A percentile compares a stretch with the other conserved stretches of the same genome.
These are phyloP conservation scores for Globisporangium megalacanthum DNA, from an alignment of 352 stramenopile species.

Conservation along the genomic window DNA sequence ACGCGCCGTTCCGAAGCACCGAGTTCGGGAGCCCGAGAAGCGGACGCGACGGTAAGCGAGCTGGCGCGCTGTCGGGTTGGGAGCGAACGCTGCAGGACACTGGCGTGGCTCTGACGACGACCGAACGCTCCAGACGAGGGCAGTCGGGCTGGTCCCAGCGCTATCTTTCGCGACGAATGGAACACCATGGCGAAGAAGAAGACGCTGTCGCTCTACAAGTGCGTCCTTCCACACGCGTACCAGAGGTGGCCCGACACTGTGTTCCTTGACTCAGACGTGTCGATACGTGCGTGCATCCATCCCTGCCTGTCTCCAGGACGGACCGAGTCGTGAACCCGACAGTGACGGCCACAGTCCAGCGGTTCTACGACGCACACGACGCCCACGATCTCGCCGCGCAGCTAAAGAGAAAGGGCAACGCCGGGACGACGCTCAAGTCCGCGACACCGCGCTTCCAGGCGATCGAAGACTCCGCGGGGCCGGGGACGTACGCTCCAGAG, in stretches of 20 bases:
- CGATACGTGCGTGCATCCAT: background rate
- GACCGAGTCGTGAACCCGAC: slow-evolving; percentile 54
- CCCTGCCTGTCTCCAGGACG: slow-evolving; percentile 14
- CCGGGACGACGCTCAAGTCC: slow-evolving; percentile 34
- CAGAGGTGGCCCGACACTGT: too few relatives aligned
- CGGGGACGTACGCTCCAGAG: slow-evolving; percentile 41
- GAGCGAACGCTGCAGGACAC: background rate
- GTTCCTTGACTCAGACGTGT: background rate
- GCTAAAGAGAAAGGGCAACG: slow-evolving; percentile 31
- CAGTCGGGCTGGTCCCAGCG: slow-evolving; percentile 24
- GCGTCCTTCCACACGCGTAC: background rate
- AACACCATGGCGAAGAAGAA: slow-evolving; percentile 29
- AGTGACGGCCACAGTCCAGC: slow-evolving; percentile 25
- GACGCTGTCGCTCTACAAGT: slow-evolving; percentile 25
- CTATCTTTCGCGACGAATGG: slow-evolving; percentile 37
- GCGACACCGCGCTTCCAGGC: slow-evolving; percentile 32
- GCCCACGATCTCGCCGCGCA: slow-evolving; percentile 26
- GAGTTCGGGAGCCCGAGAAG: slow-evolving; percentile 23
- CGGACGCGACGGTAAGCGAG: slow-evolving; percentile 9
- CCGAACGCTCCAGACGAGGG: slow-evolving; percentile 3
- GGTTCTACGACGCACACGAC: slow-evolving; percentile 38
- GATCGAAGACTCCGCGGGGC: slow-evolving; percentile 15
- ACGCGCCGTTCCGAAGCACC: slow-evolving; percentile 42
- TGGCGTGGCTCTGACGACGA: background rate
- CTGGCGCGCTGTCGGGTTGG: too few relatives aligned